Evolutionary conservation across 1,139 yeast species (phyloP).

Genomic region (Diutina mesorugosa): DNA sequence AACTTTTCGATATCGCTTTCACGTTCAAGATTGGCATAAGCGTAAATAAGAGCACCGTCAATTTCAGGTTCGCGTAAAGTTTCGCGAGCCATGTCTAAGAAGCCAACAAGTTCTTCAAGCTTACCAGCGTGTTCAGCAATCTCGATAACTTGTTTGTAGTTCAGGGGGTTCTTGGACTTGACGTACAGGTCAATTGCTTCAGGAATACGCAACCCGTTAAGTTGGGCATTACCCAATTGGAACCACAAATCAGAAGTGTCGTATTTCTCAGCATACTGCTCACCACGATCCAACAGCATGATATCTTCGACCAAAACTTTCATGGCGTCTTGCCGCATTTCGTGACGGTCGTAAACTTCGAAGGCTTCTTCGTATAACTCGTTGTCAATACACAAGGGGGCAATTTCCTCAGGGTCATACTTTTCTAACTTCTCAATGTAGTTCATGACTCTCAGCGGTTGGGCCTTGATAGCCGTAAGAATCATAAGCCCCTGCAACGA

Average conservation of each 20-base stretch:
- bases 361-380: conserved; percentile 89
- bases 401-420: conserved; percentile 89
- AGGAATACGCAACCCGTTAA: conserved; percentile 83
- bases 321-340: conserved; percentile 68
- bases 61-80: conserved; percentile 82
- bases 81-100: conserved; percentile 88
- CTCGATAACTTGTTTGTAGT: conserved; percentile 86
- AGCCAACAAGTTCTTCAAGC: conserved; percentile 83
- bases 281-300: conserved; percentile 91
- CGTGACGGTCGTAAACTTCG: conserved; percentile 81
- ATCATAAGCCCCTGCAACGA: conserved; percentile 87
- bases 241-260: conserved; percentile 86
- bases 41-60: conserved; percentile 83
- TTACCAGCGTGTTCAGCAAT: conserved; percentile 94
- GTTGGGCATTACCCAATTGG: conserved; percentile 91
- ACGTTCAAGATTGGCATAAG: conserved; percentile 71
- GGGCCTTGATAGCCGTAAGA: conserved; percentile 92
- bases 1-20: conserved; percentile 75
- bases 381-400: conserved; percentile 82
- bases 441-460: conserved; percentile 68
- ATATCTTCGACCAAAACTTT: conserved; percentile 86
- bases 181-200: conserved; percentile 87
- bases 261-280: conserved; percentile 81
- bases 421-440: conserved; percentile 85
- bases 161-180: conserved; percentile 82